Evolutionary conservation across 202 grass and related monocot species (phyloP), one percentile per base, ranked within the genome.

Genomic region (Saccharum hybrid): DNA sequence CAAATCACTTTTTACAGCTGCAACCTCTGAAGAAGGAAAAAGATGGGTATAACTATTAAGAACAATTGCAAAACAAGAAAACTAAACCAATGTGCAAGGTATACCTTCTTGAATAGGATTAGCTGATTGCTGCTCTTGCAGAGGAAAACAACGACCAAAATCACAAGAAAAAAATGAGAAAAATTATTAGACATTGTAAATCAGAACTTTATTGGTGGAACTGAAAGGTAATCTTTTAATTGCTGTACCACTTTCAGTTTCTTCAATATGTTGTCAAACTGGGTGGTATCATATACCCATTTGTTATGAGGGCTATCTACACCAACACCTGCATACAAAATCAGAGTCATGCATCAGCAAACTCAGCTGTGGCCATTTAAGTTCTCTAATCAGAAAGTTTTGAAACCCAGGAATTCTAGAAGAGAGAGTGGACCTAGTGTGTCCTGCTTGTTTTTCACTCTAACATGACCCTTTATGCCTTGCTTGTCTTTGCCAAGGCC

Each of bases 401-500:
- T 8, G 36, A 15, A 62, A 86, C 5, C 3, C 13, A 3, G n/a
- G 23, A 71, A 34, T 54, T 40, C 7, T 21, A 67, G 39, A 72
- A 31, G 34, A 46, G 81, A 56, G 46, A 61, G 34, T 45, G 28
- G 63, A 97, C 91, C 91, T 80, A 83, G 64, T 40, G 87, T 97
- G 68, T 94, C 94, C 65, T 94, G 94, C 85, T 97, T 97, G 90
- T 97, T 93, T 85, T 92, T 94, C 72, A 99, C 96, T 79, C 91
- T 92, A 77, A 99, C 91, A 46, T 96, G 82, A 23, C 93, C 93
- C 63, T 96, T 99, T 63, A 99, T 96, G 16, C 96, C 96, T 78
- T 99, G 96, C 34, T 96, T 99, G 36, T 99, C 96, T 91, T 99
- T 99, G 57, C 96, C 96, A 75, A 99, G 91, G 68, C 96, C 96